phyloP scores from a whole-genome alignment of 306 rosid species.

The Argentina anserina region DNA sequence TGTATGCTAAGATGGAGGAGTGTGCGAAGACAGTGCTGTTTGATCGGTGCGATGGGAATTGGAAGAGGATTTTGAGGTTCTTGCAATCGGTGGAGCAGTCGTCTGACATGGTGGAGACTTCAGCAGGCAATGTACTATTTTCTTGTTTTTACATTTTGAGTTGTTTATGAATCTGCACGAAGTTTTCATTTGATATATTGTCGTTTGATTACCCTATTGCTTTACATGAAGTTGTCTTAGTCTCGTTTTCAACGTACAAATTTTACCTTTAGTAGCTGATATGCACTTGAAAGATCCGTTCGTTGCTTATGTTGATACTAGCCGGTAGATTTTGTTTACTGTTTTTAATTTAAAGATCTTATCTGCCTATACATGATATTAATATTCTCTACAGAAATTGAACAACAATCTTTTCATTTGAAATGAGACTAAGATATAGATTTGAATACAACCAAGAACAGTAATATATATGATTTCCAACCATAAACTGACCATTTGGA shows the following conservation, averaged over 20 bases:
- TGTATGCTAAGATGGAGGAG: slow-evolving; percentile 45
- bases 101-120: slow-evolving; percentile 62
- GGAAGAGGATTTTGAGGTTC: slow-evolving; percentile 90
- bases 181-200: background rate
- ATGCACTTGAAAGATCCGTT: background rate
- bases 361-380: background rate
- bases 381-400: background rate
- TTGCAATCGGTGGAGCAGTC: slow-evolving; percentile 82
- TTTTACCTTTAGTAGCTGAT: background rate
- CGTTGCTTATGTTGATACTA: background rate
- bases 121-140: slow-evolving; percentile 93
- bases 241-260: background rate
- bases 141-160: slow-evolving; percentile 8
- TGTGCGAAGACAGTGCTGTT: slow-evolving; percentile 54
- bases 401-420: background rate
- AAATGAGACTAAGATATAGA: background rate
- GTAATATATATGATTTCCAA: background rate
- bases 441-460: background rate
- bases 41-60: slow-evolving; percentile 69
- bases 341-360: background rate
- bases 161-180: background rate
- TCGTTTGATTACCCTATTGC: background rate
- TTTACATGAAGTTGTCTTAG: background rate
- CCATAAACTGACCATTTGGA: background rate
- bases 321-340: background rate